Evolutionary conservation across 1,139 yeast species (phyloP).

Genomic region (Saccharomyces hybrid): DNA sequence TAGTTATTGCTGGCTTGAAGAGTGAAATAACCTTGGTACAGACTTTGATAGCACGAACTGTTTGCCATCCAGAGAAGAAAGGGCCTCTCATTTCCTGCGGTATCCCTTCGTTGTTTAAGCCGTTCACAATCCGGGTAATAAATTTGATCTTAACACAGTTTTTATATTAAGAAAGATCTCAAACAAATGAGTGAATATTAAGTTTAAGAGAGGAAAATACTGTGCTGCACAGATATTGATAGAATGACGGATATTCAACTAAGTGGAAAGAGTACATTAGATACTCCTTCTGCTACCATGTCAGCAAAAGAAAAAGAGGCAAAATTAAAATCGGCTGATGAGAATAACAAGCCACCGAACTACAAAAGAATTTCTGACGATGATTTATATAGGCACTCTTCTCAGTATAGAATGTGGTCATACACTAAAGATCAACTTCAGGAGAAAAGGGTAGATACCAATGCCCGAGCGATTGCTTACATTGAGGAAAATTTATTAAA

Average conservation of each 20-base stretch:
- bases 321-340: neutral
- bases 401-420: constrained; percentile 85
- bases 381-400: constrained; percentile 77
- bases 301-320: neutral
- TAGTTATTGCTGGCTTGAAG: neutral
- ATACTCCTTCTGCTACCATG: neutral
- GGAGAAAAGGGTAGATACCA: constrained; percentile 41
- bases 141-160: neutral
- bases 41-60: neutral
- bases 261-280: neutral
- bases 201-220: neutral
- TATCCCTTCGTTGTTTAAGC: neutral
- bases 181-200: neutral
- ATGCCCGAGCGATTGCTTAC: constrained; percentile 43
- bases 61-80: neutral
- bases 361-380: constrained; percentile 49
- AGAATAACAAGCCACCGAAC: constrained; percentile 13
- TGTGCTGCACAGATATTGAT: neutral
- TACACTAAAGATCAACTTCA: constrained; percentile 53
- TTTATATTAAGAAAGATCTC: neutral
- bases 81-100: neutral
- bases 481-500: constrained; percentile 37
- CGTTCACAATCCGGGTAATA: neutral
- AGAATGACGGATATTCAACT: neutral
- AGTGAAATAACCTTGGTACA: neutral